A percentile compares a stretch with the other conserved stretches of the same genome.
phyloP scores from a whole-genome alignment of 164 flowering plant species.

The Liriodendron chinense region DNA sequence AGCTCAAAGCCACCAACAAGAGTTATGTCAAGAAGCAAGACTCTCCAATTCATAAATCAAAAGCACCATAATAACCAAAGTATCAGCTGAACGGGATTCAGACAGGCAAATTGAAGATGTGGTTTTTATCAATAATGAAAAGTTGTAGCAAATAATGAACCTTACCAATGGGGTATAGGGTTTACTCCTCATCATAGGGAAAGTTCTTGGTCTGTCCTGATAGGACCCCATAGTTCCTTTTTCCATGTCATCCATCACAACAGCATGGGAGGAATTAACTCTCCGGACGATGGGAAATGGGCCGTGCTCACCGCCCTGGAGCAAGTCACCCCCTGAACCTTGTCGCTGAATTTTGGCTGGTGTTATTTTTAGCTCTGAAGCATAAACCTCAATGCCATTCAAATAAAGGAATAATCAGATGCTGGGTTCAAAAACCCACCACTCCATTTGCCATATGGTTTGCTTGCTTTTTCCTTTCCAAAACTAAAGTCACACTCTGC shows the following conservation, averaged over 20 bases:
- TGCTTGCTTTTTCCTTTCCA: background rate
- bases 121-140: background rate
- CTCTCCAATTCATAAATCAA: background rate
- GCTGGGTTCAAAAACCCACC: background rate
- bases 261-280: constrained; percentile 57
- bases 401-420: background rate
- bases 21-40: too few relatives aligned
- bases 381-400: background rate
- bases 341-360: constrained; percentile 76
- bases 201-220: constrained; percentile 72
- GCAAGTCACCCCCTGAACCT: constrained; percentile 88
- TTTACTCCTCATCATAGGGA: constrained; percentile 82
- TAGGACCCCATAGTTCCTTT: constrained; percentile 58
- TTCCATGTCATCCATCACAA: constrained; percentile 77
- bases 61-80: background rate
- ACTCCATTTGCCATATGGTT: background rate
- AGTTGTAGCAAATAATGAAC: background rate
- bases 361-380: background rate
- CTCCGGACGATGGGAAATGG: constrained; percentile 60
- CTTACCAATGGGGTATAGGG: constrained; percentile 73
- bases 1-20: too few relatives aligned
- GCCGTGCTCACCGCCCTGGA: constrained; percentile 62
- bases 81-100: background rate
- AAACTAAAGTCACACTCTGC: background rate
- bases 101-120: background rate